Evolutionary conservation across 345 rosid genomes (phyloP), one percentile per base, ranked within the genome.

Genomic region (Durio zibethinus): DNA sequence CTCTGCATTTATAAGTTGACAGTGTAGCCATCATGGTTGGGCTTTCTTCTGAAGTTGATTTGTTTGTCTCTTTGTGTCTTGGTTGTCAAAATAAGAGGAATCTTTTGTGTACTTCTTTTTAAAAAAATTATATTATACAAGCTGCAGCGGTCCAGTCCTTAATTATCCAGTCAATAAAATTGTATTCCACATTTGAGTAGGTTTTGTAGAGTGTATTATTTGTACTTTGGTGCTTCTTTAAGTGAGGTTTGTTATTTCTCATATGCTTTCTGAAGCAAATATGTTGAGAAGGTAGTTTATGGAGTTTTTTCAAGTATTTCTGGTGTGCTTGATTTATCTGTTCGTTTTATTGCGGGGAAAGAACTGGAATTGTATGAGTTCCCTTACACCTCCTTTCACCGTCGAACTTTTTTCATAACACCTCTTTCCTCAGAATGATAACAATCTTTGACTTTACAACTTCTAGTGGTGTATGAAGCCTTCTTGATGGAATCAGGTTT

Each of bases 161-260:
- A 69, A 15, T 47, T 27, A 27, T 69, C 18, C 38, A 45, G 33
- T 69, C 73, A 47, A 27, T 27, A 47, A 43, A 68, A 43, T 45
- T 68, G 33, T 68, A 43, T 68, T 68, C 53, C 31, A 43, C 54
- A 25, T 68, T 43, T 12, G 54, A 43, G 25, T 69, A 29, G 9
- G 40, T 70, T 69, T 70, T 70, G 57, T 9, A 48, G 74, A 48
- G 48, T 70, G 59, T 47, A 16, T 70, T 70, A 70, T 4, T 29
- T 70, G 35, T 43, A 43, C 11, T 70, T 70, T 14, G 59, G 54
- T 70, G 59, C 25, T 4, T 50, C 25, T 64, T 64, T 27, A 64
- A 36, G 72, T 21, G 21, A 40, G 7, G 52, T 21, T 11, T 66
- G 9, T 23, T 42, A 47, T 66, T 40, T 66, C 18, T 42, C 6